A percentile compares a stretch with the other conserved stretches of the same genome.
Evolutionary conservation across 140 eudicot genomes (phyloP).

Genomic region (Anethum foeniculum): DNA sequence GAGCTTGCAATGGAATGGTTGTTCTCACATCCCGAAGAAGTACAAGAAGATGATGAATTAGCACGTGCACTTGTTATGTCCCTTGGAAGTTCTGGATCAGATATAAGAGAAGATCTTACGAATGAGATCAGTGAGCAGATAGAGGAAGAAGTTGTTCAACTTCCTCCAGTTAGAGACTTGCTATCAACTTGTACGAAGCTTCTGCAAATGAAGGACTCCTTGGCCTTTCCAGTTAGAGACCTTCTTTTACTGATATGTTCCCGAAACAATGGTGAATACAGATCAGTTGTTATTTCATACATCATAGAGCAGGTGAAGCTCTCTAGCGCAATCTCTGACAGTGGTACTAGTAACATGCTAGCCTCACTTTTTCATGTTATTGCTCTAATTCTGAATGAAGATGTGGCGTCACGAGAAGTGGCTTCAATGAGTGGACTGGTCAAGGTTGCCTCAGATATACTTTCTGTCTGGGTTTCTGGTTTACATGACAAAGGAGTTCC

Average conservation of each 20-base stretch:
- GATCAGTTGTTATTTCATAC: conserved; percentile 59
- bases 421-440: conserved; percentile 69
- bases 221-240: conserved; percentile 85
- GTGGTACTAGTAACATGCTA: conserved; percentile 44
- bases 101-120: conserved; percentile 46
- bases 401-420: conserved; percentile 67
- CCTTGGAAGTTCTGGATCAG: conserved; percentile 76
- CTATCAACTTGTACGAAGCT: conserved; percentile 65
- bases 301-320: conserved; percentile 77
- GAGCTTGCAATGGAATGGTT: conserved; percentile 99
- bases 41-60: conserved; percentile 91
- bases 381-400: conserved; percentile 86
- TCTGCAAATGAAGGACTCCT: conserved; percentile 65
- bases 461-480: conserved; percentile 48
- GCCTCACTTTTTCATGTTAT: conserved; percentile 81
- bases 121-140: conserved; percentile 41
- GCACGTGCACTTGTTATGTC: conserved; percentile 99
- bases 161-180: conserved; percentile 83
- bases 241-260: conserved; percentile 85
- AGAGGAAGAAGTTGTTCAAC: conserved; percentile 72
- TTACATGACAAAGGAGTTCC: conserved; percentile 26
- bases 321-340: conserved; percentile 42
- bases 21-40: conserved; percentile 89
- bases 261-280: conserved; percentile 72
- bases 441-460: conserved; percentile 68